Base-by-base conservation (phyloP, 768 basidiomycete genomes). In the Boletus speciosus region DNA sequence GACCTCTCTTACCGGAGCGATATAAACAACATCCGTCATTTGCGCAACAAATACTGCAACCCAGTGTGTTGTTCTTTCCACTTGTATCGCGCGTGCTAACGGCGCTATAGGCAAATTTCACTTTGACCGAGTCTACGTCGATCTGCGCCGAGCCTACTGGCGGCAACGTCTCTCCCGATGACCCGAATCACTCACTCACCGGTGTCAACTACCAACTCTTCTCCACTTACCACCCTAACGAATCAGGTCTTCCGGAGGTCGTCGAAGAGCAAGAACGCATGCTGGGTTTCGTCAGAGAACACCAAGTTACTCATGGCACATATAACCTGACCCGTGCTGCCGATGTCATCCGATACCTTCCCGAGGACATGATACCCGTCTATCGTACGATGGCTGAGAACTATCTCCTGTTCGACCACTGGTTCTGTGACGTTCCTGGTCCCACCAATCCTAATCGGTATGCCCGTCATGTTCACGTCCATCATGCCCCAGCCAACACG, bases 361-460 rank as follows among this genome's bases (percentile, higher is more conserved):
- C 64, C 15, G 65, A 66, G 42, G 52, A 59, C 5, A 54, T 51
- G 57, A 66, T 66, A 57, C 64, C 62, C 37, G 62, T 66, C 3
- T 65, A 38, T 27, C 59, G 64, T 6, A 55, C 62, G 2, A 49
- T 66, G 48, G 65, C 65, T 5, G 59, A 66, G 47, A 66, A 65
- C 51, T 66, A 54, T 25, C 55, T 59, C 23, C 40, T 66, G 3
- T 66, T 66, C 15, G 64, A 67, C 23, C 35, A 47, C 25, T 66
- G 65, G 64, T 62, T 62, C 36, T 64, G 60, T 16, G 65, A 65
- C 25, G 64, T 66, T 3, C 65, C 64, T 1, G 65, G 64, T 5
- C 65, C 65, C 5, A 67, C 65, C 0, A 66, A 65, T 31, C 64
- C 64, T 6, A 65, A 65, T 51, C 64, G 64, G 64, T 65, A 58